Evolutionary conservation across 208 protist species (phyloP).

Genomic region (Leishmania braziliensis): DNA sequence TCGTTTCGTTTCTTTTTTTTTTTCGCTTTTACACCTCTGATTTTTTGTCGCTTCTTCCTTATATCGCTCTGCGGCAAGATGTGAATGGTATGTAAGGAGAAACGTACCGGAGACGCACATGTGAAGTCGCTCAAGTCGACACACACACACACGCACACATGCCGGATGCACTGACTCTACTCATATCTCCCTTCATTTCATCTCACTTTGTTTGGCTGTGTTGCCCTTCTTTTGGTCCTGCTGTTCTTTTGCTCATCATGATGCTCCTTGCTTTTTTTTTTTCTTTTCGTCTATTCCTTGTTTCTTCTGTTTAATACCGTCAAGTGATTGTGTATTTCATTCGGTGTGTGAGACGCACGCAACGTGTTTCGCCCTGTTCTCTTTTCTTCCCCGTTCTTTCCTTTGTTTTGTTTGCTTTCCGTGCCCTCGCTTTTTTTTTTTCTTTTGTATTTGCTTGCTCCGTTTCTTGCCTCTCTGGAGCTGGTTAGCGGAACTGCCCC

Average conservation of each 20-base stretch:
- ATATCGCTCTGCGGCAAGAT: too few relatives aligned
- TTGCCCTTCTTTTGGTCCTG: background rate
- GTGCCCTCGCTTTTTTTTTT: background rate
- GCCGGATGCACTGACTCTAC: background rate
- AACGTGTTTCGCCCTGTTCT: background rate
- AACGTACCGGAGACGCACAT: too few relatives aligned
- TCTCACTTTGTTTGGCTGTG: background rate
- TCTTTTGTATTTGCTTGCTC: slow-evolving; percentile 9
- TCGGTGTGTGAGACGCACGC: background rate
- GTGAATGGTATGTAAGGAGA: too few relatives aligned
- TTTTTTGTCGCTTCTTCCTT: too few relatives aligned
- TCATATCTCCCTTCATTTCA: background rate
- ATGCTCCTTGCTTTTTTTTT: background rate
- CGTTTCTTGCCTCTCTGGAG: background rate
- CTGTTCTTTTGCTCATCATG: background rate
- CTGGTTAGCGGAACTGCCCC: background rate
- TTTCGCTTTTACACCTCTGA: background rate
- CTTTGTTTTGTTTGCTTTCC: background rate
- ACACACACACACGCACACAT: background rate
- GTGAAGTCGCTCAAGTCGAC: background rate
- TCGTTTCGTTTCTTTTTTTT: background rate
- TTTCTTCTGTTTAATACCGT: background rate
- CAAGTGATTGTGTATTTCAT: background rate
- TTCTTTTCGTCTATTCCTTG: background rate
- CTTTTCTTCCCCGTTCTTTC: background rate